Evolutionary conservation across 352 stramenopile species (phyloP).

Genomic region (Pythium aristosporum): DNA sequence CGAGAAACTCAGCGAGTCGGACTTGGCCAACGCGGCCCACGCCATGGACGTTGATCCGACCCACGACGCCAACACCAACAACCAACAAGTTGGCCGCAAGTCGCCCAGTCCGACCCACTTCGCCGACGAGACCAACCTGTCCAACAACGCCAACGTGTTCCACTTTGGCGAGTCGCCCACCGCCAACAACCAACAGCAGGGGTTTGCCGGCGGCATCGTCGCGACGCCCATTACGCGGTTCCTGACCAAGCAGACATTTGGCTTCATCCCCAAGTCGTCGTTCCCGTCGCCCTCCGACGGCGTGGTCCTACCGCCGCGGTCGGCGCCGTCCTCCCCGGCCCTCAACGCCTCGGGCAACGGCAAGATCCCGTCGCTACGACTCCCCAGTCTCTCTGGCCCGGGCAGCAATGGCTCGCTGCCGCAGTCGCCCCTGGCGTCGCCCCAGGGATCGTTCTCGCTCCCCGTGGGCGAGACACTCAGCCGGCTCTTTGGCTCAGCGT

Average conservation of each 20-base stretch:
- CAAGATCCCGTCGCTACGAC: slow-evolving; percentile 43
- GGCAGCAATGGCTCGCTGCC: not conserved
- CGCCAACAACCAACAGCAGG: slow-evolving; percentile 10
- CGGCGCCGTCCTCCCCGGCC: slow-evolving; percentile 20
- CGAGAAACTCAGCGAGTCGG: slow-evolving; percentile 26
- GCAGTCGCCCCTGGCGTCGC: slow-evolving; percentile 30
- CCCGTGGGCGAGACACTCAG: slow-evolving; percentile 34
- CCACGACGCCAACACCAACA: slow-evolving; percentile 10
- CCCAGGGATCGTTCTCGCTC: slow-evolving; percentile 35
- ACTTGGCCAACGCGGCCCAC: slow-evolving; percentile 8
- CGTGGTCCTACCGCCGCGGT: slow-evolving; percentile 16
- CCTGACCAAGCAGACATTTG: slow-evolving; percentile 59
- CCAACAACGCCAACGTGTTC: slow-evolving; percentile 12
- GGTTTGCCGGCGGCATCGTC: not conserved
- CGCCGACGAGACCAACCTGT: not conserved
- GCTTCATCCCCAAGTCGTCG: slow-evolving; percentile 52
- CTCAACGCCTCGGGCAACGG: slow-evolving; percentile 4
- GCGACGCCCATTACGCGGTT: slow-evolving; percentile 40
- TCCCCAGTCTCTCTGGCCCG: slow-evolving; percentile 35
- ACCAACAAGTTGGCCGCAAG: not conserved
- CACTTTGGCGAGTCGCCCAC: slow-evolving; percentile 18
- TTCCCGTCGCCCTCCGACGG: slow-evolving; percentile 30
- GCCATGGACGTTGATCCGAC: slow-evolving; percentile 27
- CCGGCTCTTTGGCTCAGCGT: slow-evolving; percentile 20
- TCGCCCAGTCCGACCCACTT: slow-evolving; percentile 20